Evolutionary conservation across 257 asterid genomes (phyloP), one percentile per base, ranked within the genome.

Genomic region (Nyctanthes arbortristis): DNA sequence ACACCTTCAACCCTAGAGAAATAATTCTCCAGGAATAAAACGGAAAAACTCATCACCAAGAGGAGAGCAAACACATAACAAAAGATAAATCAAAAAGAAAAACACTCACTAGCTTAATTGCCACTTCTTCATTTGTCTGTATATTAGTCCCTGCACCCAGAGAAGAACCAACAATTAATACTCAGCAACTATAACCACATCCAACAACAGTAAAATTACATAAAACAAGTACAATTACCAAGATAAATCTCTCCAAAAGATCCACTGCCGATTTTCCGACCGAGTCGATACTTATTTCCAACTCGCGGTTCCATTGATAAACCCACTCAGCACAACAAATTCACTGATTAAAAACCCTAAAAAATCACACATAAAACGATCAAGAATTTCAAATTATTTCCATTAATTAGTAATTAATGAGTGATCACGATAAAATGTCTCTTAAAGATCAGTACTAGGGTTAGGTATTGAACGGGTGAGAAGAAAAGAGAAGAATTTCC

Each of bases 101-200:
- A 57, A 12, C 24, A 89, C 96, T 82, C 68, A 87, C 96, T 39
- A 89, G 88, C 84, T 89, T 91, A 80, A 91, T 89, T 49, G 97
- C 97, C 54, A 91, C 87, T 68, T 91, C 97, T 72, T 91, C 97
- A 56, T 85, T 91, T 56, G 93, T 89, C 81, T 85, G 96, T 32
- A 78, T 78, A 75, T 91, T 77, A 16, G 95, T 91, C 67, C 88
- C 91, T 85, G 82, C 29, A 70, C 67, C 58, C 68, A 64, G 33
- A 68, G 14, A 32, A 10, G 45, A 66, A 75, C 33, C 64, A 56
- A 66, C 63, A 74, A 72, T 67, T 20, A 74, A 61, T 66, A 52
- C 35, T 16, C 22, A 68, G 68, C 30, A 74, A 75, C 60, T 30
- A 49, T 36, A 69, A 61, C 18, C 33, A 58, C 62, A 75, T 36